Evolutionary conservation across 1,139 yeast species (phyloP).

Genomic region (Lodderomyces margitis): DNA sequence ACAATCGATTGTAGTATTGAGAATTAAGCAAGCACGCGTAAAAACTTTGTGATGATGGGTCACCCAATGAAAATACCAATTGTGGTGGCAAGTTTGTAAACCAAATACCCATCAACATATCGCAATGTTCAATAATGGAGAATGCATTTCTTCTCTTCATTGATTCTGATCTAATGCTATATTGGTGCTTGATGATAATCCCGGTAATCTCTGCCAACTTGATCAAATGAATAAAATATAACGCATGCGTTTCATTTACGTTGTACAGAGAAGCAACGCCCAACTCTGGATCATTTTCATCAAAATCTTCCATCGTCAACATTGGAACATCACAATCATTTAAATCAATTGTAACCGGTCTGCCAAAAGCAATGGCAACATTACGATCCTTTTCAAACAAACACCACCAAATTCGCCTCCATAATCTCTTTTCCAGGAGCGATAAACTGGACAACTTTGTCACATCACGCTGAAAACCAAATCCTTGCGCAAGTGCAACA

Average conservation of each 20-base stretch:
- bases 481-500: constrained; percentile 72
- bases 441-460: constrained; percentile 31
- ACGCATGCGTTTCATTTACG: constrained; percentile 47
- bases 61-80: constrained; percentile 61
- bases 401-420: constrained; percentile 82
- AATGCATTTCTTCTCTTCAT: constrained; percentile 47
- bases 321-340: constrained; percentile 79
- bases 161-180: constrained; percentile 66
- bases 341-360: constrained; percentile 67
- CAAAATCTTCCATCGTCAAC: constrained; percentile 64
- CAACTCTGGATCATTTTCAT: constrained; percentile 48
- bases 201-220: constrained; percentile 76
- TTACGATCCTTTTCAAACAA: constrained; percentile 69
- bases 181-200: constrained; percentile 67
- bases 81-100: constrained; percentile 66
- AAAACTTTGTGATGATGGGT: constrained; percentile 51
- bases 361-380: constrained; percentile 73
- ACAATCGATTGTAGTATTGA: constrained; percentile 70
- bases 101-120: constrained; percentile 80
- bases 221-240: constrained; percentile 62
- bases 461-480: constrained; percentile 67
- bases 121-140: constrained; percentile 68
- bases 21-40: constrained; percentile 64
- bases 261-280: constrained; percentile 43
- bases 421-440: constrained; percentile 49